phyloP scores from a whole-genome alignment of 192 early-diverging fungal species.

The Spizellomyces punctatus region DNA sequence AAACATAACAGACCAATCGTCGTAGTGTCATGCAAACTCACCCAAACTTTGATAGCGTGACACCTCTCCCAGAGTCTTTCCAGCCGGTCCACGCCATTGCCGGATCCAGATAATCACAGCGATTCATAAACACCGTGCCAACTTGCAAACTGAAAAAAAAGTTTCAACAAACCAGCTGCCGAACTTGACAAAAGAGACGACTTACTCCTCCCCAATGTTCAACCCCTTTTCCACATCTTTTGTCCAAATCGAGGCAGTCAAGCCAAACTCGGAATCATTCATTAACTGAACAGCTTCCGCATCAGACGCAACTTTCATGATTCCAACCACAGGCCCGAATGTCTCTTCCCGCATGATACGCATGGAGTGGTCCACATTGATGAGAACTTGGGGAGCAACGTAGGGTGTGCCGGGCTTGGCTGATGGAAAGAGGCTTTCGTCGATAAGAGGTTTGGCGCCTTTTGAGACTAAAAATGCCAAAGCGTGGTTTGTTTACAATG shows the following conservation, averaged over 20 bases:
- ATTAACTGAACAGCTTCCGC: constrained; percentile 76
- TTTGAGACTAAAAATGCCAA: constrained; percentile 40
- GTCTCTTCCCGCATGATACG: constrained; percentile 79
- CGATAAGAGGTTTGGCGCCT: constrained; percentile 70
- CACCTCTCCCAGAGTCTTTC: constrained; percentile 75
- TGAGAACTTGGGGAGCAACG: constrained; percentile 76
- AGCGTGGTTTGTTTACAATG: too few relatives aligned
- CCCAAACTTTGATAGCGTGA: constrained; percentile 68
- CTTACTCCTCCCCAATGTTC: constrained; percentile 51
- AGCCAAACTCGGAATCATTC: constrained; percentile 79
- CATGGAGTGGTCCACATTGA: constrained; percentile 75
- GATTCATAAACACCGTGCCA: constrained; percentile 84
- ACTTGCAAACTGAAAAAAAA: constrained; percentile 37
- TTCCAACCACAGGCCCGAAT: constrained; percentile 81
- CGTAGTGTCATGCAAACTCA: not conserved
- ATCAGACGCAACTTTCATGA: constrained; percentile 65
- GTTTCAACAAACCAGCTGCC: not conserved
- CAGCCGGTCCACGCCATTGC: constrained; percentile 77
- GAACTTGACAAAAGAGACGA: not conserved
- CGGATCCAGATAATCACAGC: constrained; percentile 83
- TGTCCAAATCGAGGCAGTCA: constrained; percentile 84
- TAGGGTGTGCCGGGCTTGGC: constrained; percentile 67
- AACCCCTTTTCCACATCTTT: constrained; percentile 59
- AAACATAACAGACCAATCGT: not conserved
- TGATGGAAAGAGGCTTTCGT: constrained; percentile 53